Evolutionary conservation across 352 stramenopile species (phyloP), one percentile per base, ranked within the genome.

Genomic region (Phytophthora pseudosyringae): DNA sequence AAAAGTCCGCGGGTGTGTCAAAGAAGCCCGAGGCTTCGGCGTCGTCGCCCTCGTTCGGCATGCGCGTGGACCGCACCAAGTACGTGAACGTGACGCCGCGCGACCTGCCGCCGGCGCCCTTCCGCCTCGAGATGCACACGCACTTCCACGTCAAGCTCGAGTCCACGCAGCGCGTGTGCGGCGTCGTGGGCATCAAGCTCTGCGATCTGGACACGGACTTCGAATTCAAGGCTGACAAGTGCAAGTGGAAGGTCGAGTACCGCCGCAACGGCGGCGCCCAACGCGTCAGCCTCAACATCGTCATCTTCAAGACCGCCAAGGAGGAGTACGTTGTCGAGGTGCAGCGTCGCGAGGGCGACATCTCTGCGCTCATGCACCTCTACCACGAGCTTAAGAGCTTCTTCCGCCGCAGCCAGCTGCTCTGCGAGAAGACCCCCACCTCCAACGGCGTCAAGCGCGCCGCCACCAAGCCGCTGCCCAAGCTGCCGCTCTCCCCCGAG

Each of bases 211-310:
- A 93, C 70, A 91, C 87, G 51, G 87, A 95, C 62, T 95, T 90
- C 51, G 75, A 77, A 59, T 95, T 95, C 66, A 92, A 95, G 63
- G 69, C 74, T 7, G 73, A 88, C 62, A 95, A 95, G 75, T 93
- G 85, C 77, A 95, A 95, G 73, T 95, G 87, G 87, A 95, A 94
- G 70, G 85, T 94, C 41, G 78, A 90, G 46, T 90, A 88, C 73
- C 83, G 85, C 4, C 80, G 76, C 45, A 73, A 73, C 47, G 40
- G 40, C 18, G 15, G n/a, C 16, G 66, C 72, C 13, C 81, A 89
- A 63, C 83, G 84, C 48, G 85, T 93, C 38, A 78, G 76, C 43
- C 71, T 94, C 29, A 93, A 95, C 72, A 89, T 95, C 8, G 55
- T 86, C 40, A 73, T 95, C 29, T 95, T 83, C 64, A 93, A 91